These are phyloP conservation scores for Chaetothyriales sp. DNA, from an alignment of 2,329 filamentous ascomycete genomes.

Conservation along the genomic window DNA sequence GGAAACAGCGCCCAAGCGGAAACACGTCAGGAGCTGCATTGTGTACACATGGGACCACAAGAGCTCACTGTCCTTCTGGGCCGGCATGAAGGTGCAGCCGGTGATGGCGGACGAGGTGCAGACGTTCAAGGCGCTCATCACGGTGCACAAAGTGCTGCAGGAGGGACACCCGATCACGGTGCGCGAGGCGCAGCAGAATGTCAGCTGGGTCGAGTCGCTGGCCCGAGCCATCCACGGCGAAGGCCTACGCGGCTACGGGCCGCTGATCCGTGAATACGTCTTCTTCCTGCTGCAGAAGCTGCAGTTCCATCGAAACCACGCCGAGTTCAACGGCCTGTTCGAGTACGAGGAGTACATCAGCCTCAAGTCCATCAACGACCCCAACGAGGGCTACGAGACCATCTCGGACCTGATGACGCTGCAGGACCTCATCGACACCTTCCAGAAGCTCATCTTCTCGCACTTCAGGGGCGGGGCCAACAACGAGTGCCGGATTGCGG, in stretches of 20 bases:
- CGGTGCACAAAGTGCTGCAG: constrained; percentile 91
- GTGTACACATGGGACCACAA: constrained; percentile 99
- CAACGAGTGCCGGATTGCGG: constrained; percentile 93
- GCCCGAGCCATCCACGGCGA: constrained; percentile 71
- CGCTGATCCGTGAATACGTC: constrained; percentile 91
- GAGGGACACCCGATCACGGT: constrained; percentile 84
- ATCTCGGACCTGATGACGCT: constrained; percentile 93
- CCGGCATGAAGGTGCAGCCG: constrained; percentile 90
- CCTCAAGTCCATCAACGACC: constrained; percentile 94
- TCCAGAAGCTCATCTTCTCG: constrained; percentile 96
- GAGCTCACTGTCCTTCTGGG: constrained; percentile 88
- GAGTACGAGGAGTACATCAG: constrained; percentile 99
- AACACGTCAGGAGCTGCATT: constrained; percentile 95
- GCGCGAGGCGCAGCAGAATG: constrained; percentile 76
- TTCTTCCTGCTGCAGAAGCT: constrained; percentile 90
- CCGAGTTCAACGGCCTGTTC: constrained; percentile 94
- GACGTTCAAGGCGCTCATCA: constrained; percentile 97
- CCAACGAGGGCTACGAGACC: constrained; percentile 92
- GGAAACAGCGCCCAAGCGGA: constrained; percentile 37
- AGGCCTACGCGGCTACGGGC: constrained; percentile 72
- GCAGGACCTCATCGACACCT: constrained; percentile 95
- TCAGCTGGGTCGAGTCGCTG: constrained; percentile 84
- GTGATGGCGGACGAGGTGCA: constrained; percentile 96
- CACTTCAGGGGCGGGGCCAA: constrained; percentile 84
- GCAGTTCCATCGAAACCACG: constrained; percentile 90